Conservation (phyloP, 1,284 basidiomycete species). For the Puccinia brachypodii region DNA sequence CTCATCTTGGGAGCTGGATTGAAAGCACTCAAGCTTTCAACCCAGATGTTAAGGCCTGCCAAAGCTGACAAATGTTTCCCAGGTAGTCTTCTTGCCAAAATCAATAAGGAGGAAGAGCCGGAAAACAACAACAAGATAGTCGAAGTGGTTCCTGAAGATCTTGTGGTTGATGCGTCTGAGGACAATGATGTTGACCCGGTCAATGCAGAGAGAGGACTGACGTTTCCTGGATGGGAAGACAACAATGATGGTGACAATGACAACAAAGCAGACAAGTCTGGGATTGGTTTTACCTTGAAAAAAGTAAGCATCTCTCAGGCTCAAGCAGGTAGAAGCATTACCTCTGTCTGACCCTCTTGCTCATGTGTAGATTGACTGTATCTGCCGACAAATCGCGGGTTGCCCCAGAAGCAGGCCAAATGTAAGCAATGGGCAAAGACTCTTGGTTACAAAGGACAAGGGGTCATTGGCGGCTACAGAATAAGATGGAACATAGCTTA, state of each 20-base stretch:
- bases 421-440: neutral
- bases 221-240: neutral
- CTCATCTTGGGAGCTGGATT: neutral
- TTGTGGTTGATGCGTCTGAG: neutral
- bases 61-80: neutral
- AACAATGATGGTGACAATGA: neutral
- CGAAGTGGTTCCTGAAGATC: too few species aligned
- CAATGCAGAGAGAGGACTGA: neutral
- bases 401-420: neutral
- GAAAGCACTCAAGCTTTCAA: neutral
- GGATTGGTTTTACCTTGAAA: neutral
- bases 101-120: neutral
- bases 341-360: neutral
- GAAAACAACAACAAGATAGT: neutral
- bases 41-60: neutral
- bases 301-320: neutral
- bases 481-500: neutral
- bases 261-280: neutral
- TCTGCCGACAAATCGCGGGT: neutral
- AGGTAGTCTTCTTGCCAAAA: neutral
- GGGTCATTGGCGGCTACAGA: neutral
- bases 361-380: conserved; percentile 4
- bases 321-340: too few species aligned
- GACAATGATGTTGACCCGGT: neutral
- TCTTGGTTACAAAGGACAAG: neutral